phyloP scores from a whole-genome alignment of 345 rosid species.

The Syzygium aqueum region DNA sequence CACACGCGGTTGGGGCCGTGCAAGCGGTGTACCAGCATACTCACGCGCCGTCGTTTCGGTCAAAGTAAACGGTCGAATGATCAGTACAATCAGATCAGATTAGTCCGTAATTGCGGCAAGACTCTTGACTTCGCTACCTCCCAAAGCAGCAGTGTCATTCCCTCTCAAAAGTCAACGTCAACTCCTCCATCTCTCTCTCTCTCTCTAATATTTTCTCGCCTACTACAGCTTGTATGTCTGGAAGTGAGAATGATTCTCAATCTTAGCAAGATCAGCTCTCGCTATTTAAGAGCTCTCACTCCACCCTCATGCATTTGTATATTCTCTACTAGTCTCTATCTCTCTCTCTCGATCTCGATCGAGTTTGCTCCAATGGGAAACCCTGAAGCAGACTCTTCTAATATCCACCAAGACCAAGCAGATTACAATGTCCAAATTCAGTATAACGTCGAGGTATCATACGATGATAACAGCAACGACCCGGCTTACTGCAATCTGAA shows the following conservation, averaged over 20 bases:
- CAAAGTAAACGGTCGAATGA: background rate
- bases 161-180: background rate
- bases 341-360: background rate
- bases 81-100: background rate
- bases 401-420: background rate
- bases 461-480: background rate
- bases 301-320: background rate
- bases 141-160: background rate
- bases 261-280: background rate
- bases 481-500: background rate
- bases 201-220: background rate
- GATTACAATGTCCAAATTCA: background rate
- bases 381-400: background rate
- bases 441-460: background rate
- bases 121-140: background rate
- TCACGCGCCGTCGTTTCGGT: background rate
- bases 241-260: background rate
- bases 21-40: rapidly evolving
- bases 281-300: background rate
- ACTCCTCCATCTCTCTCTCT: background rate
- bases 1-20: background rate
- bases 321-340: background rate
- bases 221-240: background rate
- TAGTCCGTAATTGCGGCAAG: background rate
- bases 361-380: background rate